Base-by-base conservation (phyloP, 495 filamentous ascomycete species). In the Aspergillus ostianus region DNA sequence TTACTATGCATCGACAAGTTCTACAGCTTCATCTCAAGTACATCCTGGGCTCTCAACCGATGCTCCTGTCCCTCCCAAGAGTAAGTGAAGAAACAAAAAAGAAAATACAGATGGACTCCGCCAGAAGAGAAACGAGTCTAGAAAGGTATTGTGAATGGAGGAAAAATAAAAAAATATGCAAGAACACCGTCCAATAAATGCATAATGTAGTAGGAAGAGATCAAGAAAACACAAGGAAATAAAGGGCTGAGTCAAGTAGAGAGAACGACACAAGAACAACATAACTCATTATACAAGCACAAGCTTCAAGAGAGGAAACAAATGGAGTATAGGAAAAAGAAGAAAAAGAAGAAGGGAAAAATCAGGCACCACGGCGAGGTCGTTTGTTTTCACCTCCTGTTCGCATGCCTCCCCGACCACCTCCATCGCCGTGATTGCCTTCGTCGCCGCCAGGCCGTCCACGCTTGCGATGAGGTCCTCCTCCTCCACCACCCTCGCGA, bases 351-450 rank as follows among this genome's bases (percentile, higher is more conserved):
- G 30, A 59, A 12, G 26, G 32, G 30, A 32, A 56, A 49, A 30
- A 51, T 75, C 63, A 79, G 36, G 63, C 66, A 53, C 78, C 78
- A 44, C 78, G 74, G 51, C 78, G 74, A 51, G 74, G 72, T 30
- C 78, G 74, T 58, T 80, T 80, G 59, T 64, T 80, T 4, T 80
- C 78, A 58, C 65, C 69, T 21, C 74, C 73, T 60, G 72, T 73
- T 10, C 77, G 63, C 57, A 66, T 71, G 26, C 75, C 72, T 26
- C 66, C 75, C 20, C 75, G 69, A n/a, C 60, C 65, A 47, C 57
- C 56, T 49, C 68, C 70, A 57, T 74, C 71, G 17, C 70, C 75
- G 29, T 69, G 70, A 23, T 65, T 45, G 19, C 59, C 62, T 18
- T 70, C 65, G 4, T 75, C 74, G 13, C 61, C 67, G 46, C 71